These are phyloP conservation scores for Xylaria nigripes DNA, from an alignment of 495 filamentous ascomycete genomes.

Conservation along the genomic window DNA sequence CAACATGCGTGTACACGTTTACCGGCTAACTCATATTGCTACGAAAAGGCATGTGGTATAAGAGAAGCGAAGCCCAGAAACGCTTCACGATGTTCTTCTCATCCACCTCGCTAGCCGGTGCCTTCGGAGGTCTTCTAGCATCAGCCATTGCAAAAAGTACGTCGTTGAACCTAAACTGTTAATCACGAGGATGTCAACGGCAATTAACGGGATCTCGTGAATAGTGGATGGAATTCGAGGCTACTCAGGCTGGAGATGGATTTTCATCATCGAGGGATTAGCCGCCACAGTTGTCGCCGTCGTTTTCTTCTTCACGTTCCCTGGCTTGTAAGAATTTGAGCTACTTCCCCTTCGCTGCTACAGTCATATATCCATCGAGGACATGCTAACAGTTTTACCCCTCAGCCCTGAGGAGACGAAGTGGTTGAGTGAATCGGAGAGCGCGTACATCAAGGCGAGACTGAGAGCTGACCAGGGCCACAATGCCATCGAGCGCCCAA, in stretches of 20 bases:
- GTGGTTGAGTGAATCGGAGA: slow-evolving; percentile 70
- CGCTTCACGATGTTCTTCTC: slow-evolving; percentile 86
- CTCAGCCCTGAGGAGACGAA: slow-evolving; percentile 46
- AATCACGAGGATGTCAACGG: neutral
- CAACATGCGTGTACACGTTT: slow-evolving; percentile 3
- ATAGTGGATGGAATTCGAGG: slow-evolving; percentile 53
- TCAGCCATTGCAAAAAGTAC: slow-evolving; percentile 70
- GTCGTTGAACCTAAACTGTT: slow-evolving; percentile 1
- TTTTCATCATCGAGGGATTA: slow-evolving; percentile 63
- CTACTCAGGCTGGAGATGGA: slow-evolving; percentile 84
- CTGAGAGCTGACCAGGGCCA: slow-evolving; percentile 71
- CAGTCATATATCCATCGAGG: neutral
- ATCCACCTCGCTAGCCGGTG: slow-evolving; percentile 73
- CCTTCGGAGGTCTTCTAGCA: slow-evolving; percentile 79
- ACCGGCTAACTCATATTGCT: slow-evolving; percentile 5
- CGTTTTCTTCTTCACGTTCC: slow-evolving; percentile 69
- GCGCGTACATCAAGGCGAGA: slow-evolving; percentile 61
- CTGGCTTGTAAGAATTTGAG: slow-evolving; percentile 50
- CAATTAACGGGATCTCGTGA: neutral
- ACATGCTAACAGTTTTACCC: neutral
- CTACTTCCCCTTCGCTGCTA: neutral
- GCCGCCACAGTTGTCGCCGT: slow-evolving; percentile 67
- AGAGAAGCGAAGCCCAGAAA: slow-evolving; percentile 75
- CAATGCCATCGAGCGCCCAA: slow-evolving; percentile 56
- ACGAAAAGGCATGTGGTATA: slow-evolving; percentile 71